Percentiles rank a stretch among this genome's conserved stretches.
phyloP scores from a whole-genome alignment of 352 stramenopile genomes.

The Globisporangium megalacanthum region DNA sequence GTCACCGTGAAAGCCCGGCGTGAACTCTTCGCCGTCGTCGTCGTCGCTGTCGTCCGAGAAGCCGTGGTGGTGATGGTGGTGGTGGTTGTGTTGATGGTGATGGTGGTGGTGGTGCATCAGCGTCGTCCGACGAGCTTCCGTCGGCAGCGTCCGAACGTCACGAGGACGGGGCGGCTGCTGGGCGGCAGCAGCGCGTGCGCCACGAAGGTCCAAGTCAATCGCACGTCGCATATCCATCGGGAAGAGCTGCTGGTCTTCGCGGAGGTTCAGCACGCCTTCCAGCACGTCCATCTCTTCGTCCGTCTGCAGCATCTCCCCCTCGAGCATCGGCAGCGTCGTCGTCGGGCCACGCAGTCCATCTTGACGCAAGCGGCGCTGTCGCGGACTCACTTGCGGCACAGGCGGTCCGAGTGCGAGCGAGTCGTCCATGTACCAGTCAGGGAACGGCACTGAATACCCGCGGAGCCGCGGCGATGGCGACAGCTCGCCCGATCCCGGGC shows the following conservation, averaged over 20 bases:
- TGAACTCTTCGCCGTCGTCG: slow-evolving; percentile 33
- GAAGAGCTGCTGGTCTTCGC: slow-evolving; percentile 53
- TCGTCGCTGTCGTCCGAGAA: slow-evolving; percentile 47
- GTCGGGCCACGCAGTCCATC: slow-evolving; percentile 38
- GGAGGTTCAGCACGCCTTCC: slow-evolving; percentile 59
- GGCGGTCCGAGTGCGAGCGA: slow-evolving; percentile 16
- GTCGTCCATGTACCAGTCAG: slow-evolving; percentile 72
- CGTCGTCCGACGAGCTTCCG: slow-evolving; percentile 17
- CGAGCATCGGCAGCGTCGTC: slow-evolving; percentile 40
- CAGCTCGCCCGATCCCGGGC: slow-evolving; percentile 20
- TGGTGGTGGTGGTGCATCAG: slow-evolving; percentile 16
- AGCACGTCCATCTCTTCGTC: slow-evolving; percentile 68
- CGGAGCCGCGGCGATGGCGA: slow-evolving; percentile 52
- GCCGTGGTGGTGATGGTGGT: slow-evolving; percentile 25
- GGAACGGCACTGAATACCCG: slow-evolving; percentile 50
- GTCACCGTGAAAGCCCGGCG: slow-evolving; percentile 33
- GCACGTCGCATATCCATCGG: slow-evolving; percentile 42
- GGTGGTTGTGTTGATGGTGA: slow-evolving; percentile 18
- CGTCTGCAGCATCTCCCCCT: slow-evolving; percentile 54
- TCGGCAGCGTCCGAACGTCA: slow-evolving; percentile 3
- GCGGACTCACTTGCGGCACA: slow-evolving; percentile 31
- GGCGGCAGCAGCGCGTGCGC: slow-evolving; percentile 21
- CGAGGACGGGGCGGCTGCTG: slow-evolving; percentile 10
- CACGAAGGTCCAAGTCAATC: slow-evolving; percentile 32
- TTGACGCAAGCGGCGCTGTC: slow-evolving; percentile 28